Evolutionary conservation across 2,329 filamentous ascomycete genomes (phyloP).

Genomic region (Amylocarpus encephaloides): DNA sequence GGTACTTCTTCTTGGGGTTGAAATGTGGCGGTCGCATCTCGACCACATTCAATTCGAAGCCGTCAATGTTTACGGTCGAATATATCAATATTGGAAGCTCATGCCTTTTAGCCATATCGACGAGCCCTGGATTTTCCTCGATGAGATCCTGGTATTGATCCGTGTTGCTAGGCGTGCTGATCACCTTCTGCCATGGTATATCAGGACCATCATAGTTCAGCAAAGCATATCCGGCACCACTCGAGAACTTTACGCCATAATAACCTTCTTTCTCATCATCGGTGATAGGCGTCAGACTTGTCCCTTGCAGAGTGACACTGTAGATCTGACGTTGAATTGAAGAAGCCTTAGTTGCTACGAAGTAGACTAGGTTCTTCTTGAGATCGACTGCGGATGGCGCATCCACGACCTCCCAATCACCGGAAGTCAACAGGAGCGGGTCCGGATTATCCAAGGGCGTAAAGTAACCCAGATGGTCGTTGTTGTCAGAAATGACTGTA

Average conservation of each 20-base stretch:
- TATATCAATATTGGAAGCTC: conserved; percentile 80
- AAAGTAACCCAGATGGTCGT: conserved; percentile 91
- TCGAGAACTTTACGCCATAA: conserved; percentile 79
- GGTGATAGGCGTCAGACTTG: conserved; percentile 65
- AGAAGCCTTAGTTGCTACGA: conserved; percentile 77
- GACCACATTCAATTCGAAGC: conserved; percentile 64
- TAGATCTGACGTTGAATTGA: conserved; percentile 90
- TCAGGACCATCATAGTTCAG: conserved; percentile 77
- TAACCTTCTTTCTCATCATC: conserved; percentile 68
- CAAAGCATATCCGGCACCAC: conserved; percentile 74
- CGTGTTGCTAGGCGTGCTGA: conserved; percentile 69
- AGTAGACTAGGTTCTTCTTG: conserved; percentile 83
- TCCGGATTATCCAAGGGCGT: conserved; percentile 74
- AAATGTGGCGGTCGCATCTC: conserved; percentile 91
- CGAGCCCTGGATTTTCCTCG: conserved; percentile 70
- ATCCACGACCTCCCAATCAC: conserved; percentile 84
- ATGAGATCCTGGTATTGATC: conserved; percentile 61
- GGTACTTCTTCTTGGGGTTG: conserved; percentile 75
- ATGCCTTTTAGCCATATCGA: conserved; percentile 62
- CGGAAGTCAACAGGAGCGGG: conserved; percentile 81
- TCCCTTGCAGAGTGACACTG: conserved; percentile 77
- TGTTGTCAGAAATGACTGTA: conserved; percentile 76
- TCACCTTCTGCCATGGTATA: conserved; percentile 85
- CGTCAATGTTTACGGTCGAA: conserved; percentile 77
- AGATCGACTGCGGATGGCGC: conserved; percentile 82